Evolutionary conservation across 2,329 filamentous ascomycete species (phyloP).

Genomic region (Ophiostoma triangulosporum): DNA sequence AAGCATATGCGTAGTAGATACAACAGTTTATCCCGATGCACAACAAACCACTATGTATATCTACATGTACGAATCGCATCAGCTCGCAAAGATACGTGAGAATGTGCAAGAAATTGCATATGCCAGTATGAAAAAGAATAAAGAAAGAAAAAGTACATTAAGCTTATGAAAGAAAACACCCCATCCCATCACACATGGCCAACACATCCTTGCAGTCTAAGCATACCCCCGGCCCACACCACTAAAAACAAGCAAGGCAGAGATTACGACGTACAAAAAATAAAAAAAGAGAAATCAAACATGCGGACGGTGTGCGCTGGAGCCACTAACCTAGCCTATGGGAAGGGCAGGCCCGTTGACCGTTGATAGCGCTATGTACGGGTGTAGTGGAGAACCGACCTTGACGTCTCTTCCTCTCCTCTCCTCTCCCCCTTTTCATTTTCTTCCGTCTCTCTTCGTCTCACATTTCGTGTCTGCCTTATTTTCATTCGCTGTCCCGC

Average conservation of each 20-base stretch:
- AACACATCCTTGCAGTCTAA: constrained; percentile 1
- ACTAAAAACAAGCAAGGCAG: neutral
- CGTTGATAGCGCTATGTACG: neutral
- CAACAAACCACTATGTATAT: too few species aligned
- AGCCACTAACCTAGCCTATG: constrained; percentile 3
- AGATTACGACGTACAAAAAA: neutral
- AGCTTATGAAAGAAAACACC: too few species aligned
- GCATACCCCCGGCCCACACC: neutral
- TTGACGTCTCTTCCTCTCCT: neutral
- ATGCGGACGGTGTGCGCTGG: neutral
- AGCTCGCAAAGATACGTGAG: too few species aligned
- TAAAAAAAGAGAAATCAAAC: neutral
- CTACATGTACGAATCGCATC: too few species aligned
- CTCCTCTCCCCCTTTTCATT: neutral
- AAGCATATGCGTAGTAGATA: too few species aligned
- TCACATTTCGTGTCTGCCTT: neutral
- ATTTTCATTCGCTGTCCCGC: neutral
- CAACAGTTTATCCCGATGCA: too few species aligned
- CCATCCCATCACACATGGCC: too few species aligned
- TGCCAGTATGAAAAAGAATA: too few species aligned
- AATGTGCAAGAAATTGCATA: too few species aligned
- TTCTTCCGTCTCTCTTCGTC: neutral
- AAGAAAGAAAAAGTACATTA: too few species aligned
- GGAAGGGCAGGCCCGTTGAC: constrained; percentile 5
- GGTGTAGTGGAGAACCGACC: neutral